A percentile compares a stretch with the other conserved stretches of the same genome.
Conservation (phyloP, 306 rosid species). For the Sechiopsis laciniata region DNA sequence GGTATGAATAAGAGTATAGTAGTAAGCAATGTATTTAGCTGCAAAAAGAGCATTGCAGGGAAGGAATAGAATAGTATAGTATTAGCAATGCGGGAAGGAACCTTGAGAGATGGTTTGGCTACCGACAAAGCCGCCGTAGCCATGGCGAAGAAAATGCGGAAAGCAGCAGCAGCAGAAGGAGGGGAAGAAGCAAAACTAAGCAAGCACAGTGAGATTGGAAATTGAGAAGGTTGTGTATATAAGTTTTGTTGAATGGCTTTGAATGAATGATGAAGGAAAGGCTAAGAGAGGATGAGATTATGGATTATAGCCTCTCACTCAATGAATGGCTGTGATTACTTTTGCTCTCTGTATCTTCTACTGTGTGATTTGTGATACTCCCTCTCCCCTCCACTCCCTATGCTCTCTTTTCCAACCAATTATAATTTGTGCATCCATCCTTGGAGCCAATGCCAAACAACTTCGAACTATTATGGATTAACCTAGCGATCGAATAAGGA, state of each 20-base stretch:
- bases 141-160: constrained; percentile 32
- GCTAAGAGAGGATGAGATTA: constrained; percentile 50
- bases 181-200: neutral
- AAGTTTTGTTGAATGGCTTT: constrained; percentile 26
- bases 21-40: neutral
- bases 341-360: neutral
- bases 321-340: constrained; percentile 40
- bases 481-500: no score
- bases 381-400: constrained; percentile 8
- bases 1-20: neutral
- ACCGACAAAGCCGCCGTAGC: constrained; percentile 90
- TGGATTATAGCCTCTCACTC: constrained; percentile 48
- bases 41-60: neutral
- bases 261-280: constrained; percentile 27
- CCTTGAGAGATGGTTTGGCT: constrained; percentile 91
- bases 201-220: constrained; percentile 15
- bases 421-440: neutral
- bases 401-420: constrained; percentile 12
- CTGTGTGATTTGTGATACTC: neutral
- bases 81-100: constrained; percentile 23
- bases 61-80: neutral
- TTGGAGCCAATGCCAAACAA: neutral
- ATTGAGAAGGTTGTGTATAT: neutral
- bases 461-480: no score
- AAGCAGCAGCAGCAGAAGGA: neutral